Conservation (phyloP, 441 rosid genomes). For the Jatropha podagrica region DNA sequence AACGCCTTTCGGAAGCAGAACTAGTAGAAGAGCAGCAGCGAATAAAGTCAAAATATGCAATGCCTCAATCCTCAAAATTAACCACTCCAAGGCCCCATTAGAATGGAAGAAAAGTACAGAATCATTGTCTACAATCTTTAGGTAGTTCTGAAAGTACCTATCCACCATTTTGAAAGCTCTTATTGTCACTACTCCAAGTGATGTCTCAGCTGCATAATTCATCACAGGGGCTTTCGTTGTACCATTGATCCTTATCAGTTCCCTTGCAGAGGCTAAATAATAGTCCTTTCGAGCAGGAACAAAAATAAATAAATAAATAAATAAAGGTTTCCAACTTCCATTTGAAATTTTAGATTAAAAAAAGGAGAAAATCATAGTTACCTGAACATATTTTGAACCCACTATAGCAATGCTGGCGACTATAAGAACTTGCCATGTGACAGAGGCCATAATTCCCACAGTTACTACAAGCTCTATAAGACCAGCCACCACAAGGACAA, state of each 20-base stretch:
- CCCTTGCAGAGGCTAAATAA: slow-evolving; percentile 75
- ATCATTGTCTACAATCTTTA: slow-evolving; percentile 63
- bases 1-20: slow-evolving; percentile 63
- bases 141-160: slow-evolving; percentile 58
- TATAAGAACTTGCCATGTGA: slow-evolving; percentile 90
- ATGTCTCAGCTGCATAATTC: slow-evolving; percentile 83
- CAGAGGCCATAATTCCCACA: slow-evolving; percentile 64
- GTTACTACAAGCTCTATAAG: slow-evolving; percentile 49
- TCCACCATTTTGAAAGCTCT: slow-evolving; percentile 73
- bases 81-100: slow-evolving; percentile 82
- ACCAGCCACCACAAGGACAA: slow-evolving; percentile 43
- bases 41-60: slow-evolving; percentile 67
- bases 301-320: neutral
- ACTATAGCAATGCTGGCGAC: slow-evolving; percentile 56
- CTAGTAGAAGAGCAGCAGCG: slow-evolving; percentile 71
- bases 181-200: slow-evolving; percentile 74
- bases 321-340: neutral
- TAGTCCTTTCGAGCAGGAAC: slow-evolving; percentile 43
- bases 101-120: slow-evolving; percentile 71
- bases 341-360: neutral
- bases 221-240: slow-evolving; percentile 93
- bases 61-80: slow-evolving; percentile 60
- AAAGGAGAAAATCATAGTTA: neutral
- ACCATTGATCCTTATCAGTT: slow-evolving; percentile 80
- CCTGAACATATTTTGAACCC: slow-evolving; percentile 67